Percentiles rank a stretch among this genome's conserved stretches.
Conservation (phyloP, 73 alveolate genomes). For the Paramecium caudatum region DNA sequence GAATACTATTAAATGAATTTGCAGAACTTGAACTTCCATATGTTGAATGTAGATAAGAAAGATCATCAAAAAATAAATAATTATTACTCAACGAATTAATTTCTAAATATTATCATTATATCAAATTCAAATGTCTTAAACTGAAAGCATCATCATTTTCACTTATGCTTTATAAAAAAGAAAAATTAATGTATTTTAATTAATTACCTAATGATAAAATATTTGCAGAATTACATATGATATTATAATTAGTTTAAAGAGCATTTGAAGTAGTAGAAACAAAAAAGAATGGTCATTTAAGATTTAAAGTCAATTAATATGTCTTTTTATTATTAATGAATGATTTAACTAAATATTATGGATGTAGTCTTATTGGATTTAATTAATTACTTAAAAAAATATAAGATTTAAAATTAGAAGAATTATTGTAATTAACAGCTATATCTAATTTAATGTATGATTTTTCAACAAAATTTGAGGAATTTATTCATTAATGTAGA, state of each 20-base stretch:
- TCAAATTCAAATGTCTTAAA: not conserved
- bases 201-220: not conserved
- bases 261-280: constrained; percentile 41
- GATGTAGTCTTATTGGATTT: not conserved
- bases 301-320: constrained; percentile 23
- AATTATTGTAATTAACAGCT: not conserved
- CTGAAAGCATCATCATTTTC: not conserved
- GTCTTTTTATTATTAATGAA: not conserved
- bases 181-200: not conserved
- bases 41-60: constrained; percentile 43
- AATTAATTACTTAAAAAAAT: not conserved
- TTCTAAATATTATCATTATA: constrained; percentile 33
- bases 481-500: constrained; percentile 18
- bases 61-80: not conserved
- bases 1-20: constrained; percentile 1
- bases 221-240: not conserved
- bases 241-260: constrained; percentile 30
- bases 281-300: constrained; percentile 21
- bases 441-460: not conserved
- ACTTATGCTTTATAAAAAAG: not conserved
- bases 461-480: constrained; percentile 11
- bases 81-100: constrained; percentile 33
- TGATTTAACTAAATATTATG: constrained; percentile 6
- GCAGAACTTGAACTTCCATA: constrained; percentile 14
- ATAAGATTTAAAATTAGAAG: not conserved